Evolutionary conservation across 75 land plant genomes (phyloP).

Genomic region (Selaginella tamariscina): DNA sequence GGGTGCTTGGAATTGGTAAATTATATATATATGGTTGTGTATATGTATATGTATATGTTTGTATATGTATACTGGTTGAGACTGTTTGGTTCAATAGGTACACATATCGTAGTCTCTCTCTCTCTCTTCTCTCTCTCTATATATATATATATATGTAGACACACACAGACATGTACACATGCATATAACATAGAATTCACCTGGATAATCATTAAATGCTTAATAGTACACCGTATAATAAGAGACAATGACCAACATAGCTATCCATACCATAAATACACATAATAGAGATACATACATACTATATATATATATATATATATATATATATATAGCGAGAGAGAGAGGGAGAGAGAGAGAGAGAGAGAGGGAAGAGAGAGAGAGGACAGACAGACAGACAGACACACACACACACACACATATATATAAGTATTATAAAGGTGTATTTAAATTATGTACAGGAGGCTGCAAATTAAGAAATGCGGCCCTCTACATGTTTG

Average conservation of each 20-base stretch:
- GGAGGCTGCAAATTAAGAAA: constrained; percentile 64
- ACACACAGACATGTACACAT: background rate
- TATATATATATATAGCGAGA: background rate
- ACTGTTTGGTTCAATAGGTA: background rate
- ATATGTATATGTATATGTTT: background rate
- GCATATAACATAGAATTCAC: background rate
- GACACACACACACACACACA: background rate
- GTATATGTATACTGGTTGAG: background rate
- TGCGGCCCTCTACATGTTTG: constrained; percentile 34
- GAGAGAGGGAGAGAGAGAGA: background rate
- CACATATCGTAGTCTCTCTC: background rate
- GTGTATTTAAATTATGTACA: constrained; percentile 16
- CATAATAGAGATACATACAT: too few relatives aligned
- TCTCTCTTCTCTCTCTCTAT: too few relatives aligned
- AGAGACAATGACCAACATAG: too few relatives aligned
- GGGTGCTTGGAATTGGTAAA: constrained; percentile 73
- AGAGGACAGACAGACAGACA: too few relatives aligned
- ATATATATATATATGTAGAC: too few relatives aligned
- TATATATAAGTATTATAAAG: background rate
- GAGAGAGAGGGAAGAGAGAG: background rate
- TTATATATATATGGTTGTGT: background rate
- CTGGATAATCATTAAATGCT: background rate
- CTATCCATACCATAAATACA: too few relatives aligned
- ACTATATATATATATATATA: background rate
- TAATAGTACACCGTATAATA: background rate